Base-by-base conservation (phyloP, 331 rosid species). In the Cydonia oblonga region DNA sequence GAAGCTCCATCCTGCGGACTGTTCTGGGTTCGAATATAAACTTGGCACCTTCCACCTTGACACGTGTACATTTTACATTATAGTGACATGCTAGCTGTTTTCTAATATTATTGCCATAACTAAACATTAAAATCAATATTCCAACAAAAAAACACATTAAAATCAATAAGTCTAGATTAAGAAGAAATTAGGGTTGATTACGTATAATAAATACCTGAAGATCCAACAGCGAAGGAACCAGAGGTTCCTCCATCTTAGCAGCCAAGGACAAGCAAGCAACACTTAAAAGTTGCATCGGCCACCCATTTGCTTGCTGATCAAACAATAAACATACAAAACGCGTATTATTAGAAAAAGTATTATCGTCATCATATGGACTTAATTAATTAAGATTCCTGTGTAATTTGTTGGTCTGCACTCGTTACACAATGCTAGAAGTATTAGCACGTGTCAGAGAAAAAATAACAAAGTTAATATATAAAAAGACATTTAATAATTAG, bases 231-330 rank as follows among this genome's bases (percentile, higher is more conserved):
- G 97, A 76, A 14, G 99, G 99, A 86, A 91, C 96, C 12, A 91
- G 76, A 72, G 87, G 89, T 83, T 95, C 99, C 88, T 95, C 99
- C 96, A 95, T 91, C 80, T 95, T 95, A 13, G 97, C 99, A 22
- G 99, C 99, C 72, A 95, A 80, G n/a, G 99, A 95, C 86, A 95
- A 81, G 79, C 97, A 95, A 77, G 99, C 90, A 77, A 91, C 96
- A 56, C 96, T 83, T 68, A 95, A 80, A 69, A 95, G 96, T 79
- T 95, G 99, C 88, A 87, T 66, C 29, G 91, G 93, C 99, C 99
- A 95, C 71, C 96, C 99, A 72, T 83, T 79, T 75, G 88, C 58
- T 82, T 79, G 84, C 97, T 90, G 92, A 69, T 73, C 56, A 64
- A 53, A 38, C 65, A 62, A 66, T 70, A 73, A 69, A 57, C 26